Conservation (phyloP, 345 rosid genomes). For the Dimocarpus longan region DNA sequence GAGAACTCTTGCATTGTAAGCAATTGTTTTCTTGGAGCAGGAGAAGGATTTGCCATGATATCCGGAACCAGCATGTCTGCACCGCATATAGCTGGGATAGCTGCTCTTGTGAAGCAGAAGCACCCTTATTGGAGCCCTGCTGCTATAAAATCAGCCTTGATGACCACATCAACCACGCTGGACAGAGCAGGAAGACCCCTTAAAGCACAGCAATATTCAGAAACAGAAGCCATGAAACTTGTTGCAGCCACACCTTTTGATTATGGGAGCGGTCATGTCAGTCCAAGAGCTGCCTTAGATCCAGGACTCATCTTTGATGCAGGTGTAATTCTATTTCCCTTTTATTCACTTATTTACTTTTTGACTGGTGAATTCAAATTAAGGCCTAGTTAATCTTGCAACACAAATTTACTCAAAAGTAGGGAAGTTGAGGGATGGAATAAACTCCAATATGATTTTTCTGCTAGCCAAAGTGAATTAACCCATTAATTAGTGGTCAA, state of each 20-base stretch:
- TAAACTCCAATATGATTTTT: not conserved
- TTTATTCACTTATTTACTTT: not conserved
- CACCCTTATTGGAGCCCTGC: constrained; percentile 98
- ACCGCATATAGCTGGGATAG: constrained; percentile 98
- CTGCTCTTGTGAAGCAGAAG: constrained; percentile 96
- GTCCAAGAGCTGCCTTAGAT: constrained; percentile 93
- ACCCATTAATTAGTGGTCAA: not conserved
- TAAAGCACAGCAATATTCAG: constrained; percentile 90
- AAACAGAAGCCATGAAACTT: constrained; percentile 73
- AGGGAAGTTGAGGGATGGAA: constrained; percentile 2
- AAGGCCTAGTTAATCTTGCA: not conserved
- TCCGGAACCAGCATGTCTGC: constrained; percentile 99
- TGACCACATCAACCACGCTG: constrained; percentile 84
- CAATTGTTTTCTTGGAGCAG: constrained; percentile 46
- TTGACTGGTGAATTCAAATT: constrained; percentile 3
- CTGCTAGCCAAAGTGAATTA: not conserved
- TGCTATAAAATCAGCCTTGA: constrained; percentile 91
- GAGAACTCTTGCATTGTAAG: not conserved
- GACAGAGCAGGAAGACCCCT: constrained; percentile 94
- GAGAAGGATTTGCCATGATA: constrained; percentile 93
- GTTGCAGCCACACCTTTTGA: constrained; percentile 91
- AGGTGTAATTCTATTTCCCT: constrained; percentile 45
- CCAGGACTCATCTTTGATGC: constrained; percentile 97
- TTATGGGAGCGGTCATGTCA: constrained; percentile 96
- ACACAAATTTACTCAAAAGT: not conserved